These are phyloP conservation scores for Fonsecaea nubica DNA, from an alignment of 2,329 filamentous ascomycete genomes.

Conservation along the genomic window DNA sequence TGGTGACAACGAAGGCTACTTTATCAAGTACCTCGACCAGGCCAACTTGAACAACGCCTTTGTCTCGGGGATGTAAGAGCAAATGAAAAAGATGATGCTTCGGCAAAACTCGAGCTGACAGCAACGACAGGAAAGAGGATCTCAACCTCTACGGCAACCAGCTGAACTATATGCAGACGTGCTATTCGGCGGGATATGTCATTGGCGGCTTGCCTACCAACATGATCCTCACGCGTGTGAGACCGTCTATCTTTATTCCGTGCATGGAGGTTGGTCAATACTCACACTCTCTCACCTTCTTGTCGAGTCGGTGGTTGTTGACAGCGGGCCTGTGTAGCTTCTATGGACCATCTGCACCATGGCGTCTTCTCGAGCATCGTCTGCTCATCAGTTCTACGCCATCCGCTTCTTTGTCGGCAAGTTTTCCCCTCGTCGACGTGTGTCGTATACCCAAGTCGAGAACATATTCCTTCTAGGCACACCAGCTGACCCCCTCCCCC, in stretches of 20 bases:
- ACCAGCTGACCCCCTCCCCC: slow-evolving; percentile 50
- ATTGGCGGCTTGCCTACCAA: slow-evolving; percentile 7
- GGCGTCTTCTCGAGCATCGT: slow-evolving; percentile 92
- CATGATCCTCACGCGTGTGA: slow-evolving; percentile 9
- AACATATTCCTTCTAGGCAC: slow-evolving; percentile 52
- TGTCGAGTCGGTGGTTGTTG: slow-evolving; percentile 38
- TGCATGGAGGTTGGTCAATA: slow-evolving; percentile 36
- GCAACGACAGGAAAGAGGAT: slow-evolving; percentile 52
- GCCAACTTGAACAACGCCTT: slow-evolving; percentile 57
- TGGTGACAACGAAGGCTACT: slow-evolving; percentile 36
- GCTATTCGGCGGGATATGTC: slow-evolving; percentile 61
- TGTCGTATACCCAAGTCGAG: no score
- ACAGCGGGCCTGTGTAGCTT: slow-evolving; percentile 42
- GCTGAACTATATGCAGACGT: slow-evolving; percentile 49
- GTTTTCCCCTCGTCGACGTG: not conserved
- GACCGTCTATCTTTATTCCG: slow-evolving; percentile 31
- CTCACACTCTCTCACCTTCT: not conserved
- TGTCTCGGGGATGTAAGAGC: slow-evolving; percentile 28
- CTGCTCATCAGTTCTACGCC: slow-evolving; percentile 67
- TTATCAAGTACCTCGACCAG: slow-evolving; percentile 58
- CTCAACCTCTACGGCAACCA: slow-evolving; percentile 58
- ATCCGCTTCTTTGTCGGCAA: slow-evolving; percentile 43
- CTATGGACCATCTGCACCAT: slow-evolving; percentile 65
- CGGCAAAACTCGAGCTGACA: not conserved
- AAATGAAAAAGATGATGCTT: not conserved